Evolutionary conservation across 2,329 filamentous ascomycete species (phyloP).

Genomic region (Cadophora gregata): DNA sequence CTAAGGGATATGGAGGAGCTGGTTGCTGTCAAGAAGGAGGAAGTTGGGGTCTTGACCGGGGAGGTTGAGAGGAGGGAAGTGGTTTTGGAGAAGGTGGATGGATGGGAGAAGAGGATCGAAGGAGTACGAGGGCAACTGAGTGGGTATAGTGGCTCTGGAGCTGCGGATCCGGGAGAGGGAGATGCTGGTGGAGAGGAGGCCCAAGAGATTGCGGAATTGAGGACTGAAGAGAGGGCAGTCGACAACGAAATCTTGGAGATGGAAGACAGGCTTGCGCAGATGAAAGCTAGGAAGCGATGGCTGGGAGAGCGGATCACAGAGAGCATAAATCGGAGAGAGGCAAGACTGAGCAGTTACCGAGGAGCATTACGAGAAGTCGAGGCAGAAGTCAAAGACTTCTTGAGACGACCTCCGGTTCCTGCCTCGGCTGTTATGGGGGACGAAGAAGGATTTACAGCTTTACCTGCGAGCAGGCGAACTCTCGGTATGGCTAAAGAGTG

Average conservation of each 20-base stretch:
- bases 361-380: conserved; percentile 71
- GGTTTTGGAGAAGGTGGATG: conserved; percentile 63
- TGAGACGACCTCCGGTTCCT: conserved; percentile 58
- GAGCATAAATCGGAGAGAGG: conserved; percentile 69
- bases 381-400: conserved; percentile 62
- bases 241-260: conserved; percentile 69
- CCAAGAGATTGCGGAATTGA: conserved; percentile 65
- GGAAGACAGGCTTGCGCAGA: conserved; percentile 65
- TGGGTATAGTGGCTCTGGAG: conserved; percentile 54
- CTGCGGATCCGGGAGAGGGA: conserved; percentile 55
- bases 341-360: conserved; percentile 74
- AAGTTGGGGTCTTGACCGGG: conserved; percentile 63
- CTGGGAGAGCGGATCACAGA: conserved; percentile 66
- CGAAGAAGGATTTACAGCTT: conserved; percentile 57
- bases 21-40: conserved; percentile 70
- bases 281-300: conserved; percentile 65
- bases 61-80: conserved; percentile 62
- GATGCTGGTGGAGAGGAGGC: conserved; percentile 55
- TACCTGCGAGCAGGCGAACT: conserved; percentile 70
- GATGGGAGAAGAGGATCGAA: conserved; percentile 53
- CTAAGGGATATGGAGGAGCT: conserved; percentile 67
- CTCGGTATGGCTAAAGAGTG: conserved; percentile 73
- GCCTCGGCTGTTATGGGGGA: conserved; percentile 35
- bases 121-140: conserved; percentile 56
- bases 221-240: conserved; percentile 58